phyloP scores from a whole-genome alignment of 2,329 filamentous ascomycete genomes.

The Bipolaris zeicola region DNA sequence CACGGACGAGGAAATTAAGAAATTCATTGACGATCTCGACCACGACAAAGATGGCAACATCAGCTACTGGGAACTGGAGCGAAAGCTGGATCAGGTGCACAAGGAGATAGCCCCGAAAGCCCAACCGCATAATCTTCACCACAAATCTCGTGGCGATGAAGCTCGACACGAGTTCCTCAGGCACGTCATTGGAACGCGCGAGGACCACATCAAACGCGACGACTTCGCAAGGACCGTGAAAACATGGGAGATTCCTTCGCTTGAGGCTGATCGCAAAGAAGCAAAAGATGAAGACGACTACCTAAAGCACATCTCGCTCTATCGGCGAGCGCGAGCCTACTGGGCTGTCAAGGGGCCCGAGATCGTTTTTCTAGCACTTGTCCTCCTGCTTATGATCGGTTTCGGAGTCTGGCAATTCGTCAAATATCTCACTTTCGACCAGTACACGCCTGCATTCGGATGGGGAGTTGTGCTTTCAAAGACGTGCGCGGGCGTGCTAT shows the following conservation, averaged over 20 bases:
- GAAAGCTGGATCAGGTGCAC: constrained; percentile 60
- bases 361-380: constrained; percentile 56
- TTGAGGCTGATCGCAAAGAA: constrained; percentile 56
- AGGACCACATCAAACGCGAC: constrained; percentile 52
- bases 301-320: constrained; percentile 53
- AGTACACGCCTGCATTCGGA: constrained; percentile 58
- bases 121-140: constrained; percentile 54
- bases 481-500: constrained; percentile 60
- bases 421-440: constrained; percentile 55
- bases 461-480: constrained; percentile 64
- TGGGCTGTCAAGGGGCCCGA: constrained; percentile 63
- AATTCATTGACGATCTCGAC: constrained; percentile 61
- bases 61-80: constrained; percentile 59
- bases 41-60: constrained; percentile 59
- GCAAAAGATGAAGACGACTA: constrained; percentile 56
- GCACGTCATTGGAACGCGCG: constrained; percentile 55
- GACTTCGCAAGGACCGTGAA: constrained; percentile 55
- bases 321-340: constrained; percentile 57
- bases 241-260: constrained; percentile 56
- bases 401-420: constrained; percentile 63
- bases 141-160: constrained; percentile 46
- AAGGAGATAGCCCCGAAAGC: constrained; percentile 57
- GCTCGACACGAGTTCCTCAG: constrained; percentile 59
- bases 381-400: constrained; percentile 56
- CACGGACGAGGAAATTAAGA: constrained; percentile 56